Base-by-base conservation (phyloP, 2,329 filamentous ascomycete species). In the Trichoderma afroharzianum region DNA sequence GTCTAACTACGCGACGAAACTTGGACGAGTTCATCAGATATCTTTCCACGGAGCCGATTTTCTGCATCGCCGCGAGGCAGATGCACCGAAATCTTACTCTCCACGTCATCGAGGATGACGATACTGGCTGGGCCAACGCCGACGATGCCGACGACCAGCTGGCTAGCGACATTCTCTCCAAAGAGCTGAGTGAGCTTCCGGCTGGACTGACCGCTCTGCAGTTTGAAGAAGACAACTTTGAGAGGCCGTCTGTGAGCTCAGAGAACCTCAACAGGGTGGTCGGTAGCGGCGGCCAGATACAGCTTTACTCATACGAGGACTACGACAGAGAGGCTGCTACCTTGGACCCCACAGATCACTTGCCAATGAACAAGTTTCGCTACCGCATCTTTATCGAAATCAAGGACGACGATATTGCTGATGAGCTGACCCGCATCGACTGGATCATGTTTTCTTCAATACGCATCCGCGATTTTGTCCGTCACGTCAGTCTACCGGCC, bases 361-460 rank as follows among this genome's bases (percentile, higher is more conserved):
- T 92, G 68, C 88, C 90, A 1, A 87, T 97, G 73, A 93, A 91
- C 75, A 98, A 98, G 80, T 85, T 91, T 55, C 92, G 96, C 72
- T 99, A 96, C 86, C 93, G 95, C 75, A 90, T 92, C 66, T 93
- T 98, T 75, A 97, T 98, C 91, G 92, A 93, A 43, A 91, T 92
- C 28, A 87, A 92, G 1, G 92, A 97, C 68, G 93, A 97, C 73
- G 89, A 94, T 63, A 91, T 98, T 75, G 95, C 95, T 18, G 91
- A 92, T 72, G 96, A 99, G 81, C 88, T 99, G 77, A 98, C 96
- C 4, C 88, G 95, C 73, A 97, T 99, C 70, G 96, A 99, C 82
- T 98, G 95, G 95, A 91, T 97, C 80, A 96, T 98, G 92, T 98
- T 98, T 81, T 97, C 93, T 67, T 95, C 94, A 1, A 97, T 98